A percentile compares a stretch with the other conserved stretches of the same genome.
phyloP scores from a whole-genome alignment of 257 asterid species.

The Thymus mandschuricus region DNA sequence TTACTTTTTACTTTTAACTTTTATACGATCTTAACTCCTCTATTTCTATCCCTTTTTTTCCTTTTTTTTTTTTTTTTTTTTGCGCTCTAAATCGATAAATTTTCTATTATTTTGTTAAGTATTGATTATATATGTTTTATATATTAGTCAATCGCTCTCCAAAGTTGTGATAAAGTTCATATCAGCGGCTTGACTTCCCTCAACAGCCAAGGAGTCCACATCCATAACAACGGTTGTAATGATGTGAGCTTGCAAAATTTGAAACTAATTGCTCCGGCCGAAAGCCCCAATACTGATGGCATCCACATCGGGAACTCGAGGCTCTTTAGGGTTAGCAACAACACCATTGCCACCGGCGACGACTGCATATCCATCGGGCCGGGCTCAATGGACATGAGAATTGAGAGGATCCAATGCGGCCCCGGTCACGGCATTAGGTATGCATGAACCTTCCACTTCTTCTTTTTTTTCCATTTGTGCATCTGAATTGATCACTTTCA shows the following conservation, averaged over 20 bases:
- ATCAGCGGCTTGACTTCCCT: background rate
- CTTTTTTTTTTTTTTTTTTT: too few relatives aligned
- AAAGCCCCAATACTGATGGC: conserved; percentile 12
- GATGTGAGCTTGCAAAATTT: background rate
- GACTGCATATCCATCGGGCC: conserved; percentile 10
- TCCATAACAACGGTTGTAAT: background rate
- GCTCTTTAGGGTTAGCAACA: background rate
- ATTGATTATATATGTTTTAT: background rate
- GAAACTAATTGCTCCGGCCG: background rate
- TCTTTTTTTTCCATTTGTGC: too few relatives aligned
- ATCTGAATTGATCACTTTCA: background rate
- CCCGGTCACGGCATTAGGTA: conserved; percentile 13
- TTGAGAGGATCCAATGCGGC: background rate
- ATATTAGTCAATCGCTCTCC: background rate
- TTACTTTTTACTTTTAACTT: too few relatives aligned
- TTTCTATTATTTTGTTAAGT: too few relatives aligned
- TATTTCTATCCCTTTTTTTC: too few relatives aligned
- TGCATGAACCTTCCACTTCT: too few relatives aligned
- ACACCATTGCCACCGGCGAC: background rate
- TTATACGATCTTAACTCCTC: too few relatives aligned
- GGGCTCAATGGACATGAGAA: background rate
- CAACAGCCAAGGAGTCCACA: conserved; percentile 1
- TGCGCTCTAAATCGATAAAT: too few relatives aligned
- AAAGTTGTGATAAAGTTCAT: background rate
- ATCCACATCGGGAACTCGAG: background rate